Conservation (phyloP, 1,284 basidiomycete species). For the Ceratobasidium theobromae region DNA sequence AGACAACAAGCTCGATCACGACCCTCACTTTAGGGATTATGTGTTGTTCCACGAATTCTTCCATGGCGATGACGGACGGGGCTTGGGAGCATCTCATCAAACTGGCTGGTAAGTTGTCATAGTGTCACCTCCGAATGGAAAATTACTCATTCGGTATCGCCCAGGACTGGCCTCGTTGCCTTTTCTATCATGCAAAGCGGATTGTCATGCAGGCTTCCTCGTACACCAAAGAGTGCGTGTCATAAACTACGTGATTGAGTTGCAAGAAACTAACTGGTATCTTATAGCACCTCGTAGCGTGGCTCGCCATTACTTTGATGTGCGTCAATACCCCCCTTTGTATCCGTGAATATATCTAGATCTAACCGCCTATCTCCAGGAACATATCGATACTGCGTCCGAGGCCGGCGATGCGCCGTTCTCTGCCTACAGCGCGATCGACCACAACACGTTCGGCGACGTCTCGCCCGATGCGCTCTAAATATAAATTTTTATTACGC, state of each 20-base stretch:
- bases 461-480: constrained; percentile 77
- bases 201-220: constrained; percentile 78
- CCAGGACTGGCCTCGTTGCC: constrained; percentile 85
- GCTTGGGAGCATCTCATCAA: constrained; percentile 95
- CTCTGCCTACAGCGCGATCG: constrained; percentile 53
- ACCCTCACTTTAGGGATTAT: constrained; percentile 97
- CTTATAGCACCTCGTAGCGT: constrained; percentile 78
- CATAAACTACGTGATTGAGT: constrained; percentile 25
- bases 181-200: constrained; percentile 90
- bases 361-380: constrained; percentile 47
- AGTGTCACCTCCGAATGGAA: constrained; percentile 27
- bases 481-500: neutral
- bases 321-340: constrained; percentile 44
- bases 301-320: constrained; percentile 93
- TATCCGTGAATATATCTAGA: neutral
- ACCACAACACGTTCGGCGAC: constrained; percentile 67
- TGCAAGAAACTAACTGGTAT: constrained; percentile 39
- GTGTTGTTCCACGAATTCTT: constrained; percentile 98
- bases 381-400: constrained; percentile 68
- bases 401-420: constrained; percentile 68
- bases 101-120: constrained; percentile 79
- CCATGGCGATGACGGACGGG: constrained; percentile 89
- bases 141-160: neutral
- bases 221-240: constrained; percentile 79
- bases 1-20: constrained; percentile 80